Base-by-base conservation (phyloP, 1,284 basidiomycete species). In the Ustilago nuda region DNA sequence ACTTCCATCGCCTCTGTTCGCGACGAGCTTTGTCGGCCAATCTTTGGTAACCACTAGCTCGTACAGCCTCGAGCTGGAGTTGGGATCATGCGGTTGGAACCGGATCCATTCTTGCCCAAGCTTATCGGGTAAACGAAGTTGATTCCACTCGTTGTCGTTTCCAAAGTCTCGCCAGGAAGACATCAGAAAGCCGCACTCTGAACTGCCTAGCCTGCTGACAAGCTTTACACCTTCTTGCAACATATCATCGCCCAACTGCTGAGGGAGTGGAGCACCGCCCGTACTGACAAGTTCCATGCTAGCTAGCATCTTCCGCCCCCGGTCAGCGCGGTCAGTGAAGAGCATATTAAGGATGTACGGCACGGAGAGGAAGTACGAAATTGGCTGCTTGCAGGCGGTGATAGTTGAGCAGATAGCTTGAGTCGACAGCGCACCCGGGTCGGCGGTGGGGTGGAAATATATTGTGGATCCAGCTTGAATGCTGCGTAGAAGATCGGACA, bases 121-220 rank as follows among this genome's bases (percentile, higher is more conserved):
- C 19, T 65, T 30, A 39, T 82, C 89, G 80, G 79, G 82, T 30
- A 86, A 84, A 51, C 88, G 85, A 8, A 91, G 84, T 87, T 89
- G 91, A 76, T 90, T 90, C 91, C 91, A 92, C 23, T 84, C 88
- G 72, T 89, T 89, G 86, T 92, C 91, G 6, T 68, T 84, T 1
- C 78, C 82, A 70, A 89, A 90, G 65, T 89, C 87, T 12, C 89
- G 87, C 57, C 86, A 86, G 9, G 89, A 89, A 77, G 89, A 88
- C 87, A 90, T 86, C 66, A 91, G 82, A 54, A 81, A 85, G n/a
- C 79, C 60, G 39, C 62, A 86, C 76, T 88, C 87, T 9, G 82
- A 89, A 58, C 88, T 87, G 2, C 91, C 90, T 76, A 89, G 90
- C 41, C 89, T 87, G 12, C 89, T 89, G 32, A 90, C 87, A 7